Percentiles rank a stretch among this genome's conserved stretches.
These are phyloP conservation scores for Aspergillus sp. DNA, from an alignment of 2,329 filamentous ascomycete species.

Conservation along the genomic window DNA sequence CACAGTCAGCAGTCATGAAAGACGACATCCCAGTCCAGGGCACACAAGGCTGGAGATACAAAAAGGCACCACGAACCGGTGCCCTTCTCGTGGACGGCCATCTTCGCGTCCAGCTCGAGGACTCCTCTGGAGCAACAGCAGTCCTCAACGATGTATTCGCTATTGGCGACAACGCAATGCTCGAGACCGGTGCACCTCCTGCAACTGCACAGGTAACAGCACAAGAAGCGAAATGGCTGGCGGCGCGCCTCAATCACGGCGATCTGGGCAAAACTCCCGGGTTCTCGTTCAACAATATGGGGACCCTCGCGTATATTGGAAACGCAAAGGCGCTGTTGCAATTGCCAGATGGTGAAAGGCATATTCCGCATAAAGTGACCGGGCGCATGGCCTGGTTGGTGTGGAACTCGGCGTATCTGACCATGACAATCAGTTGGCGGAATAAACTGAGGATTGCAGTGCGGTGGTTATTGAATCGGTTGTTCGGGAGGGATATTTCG, in stretches of 20 bases:
- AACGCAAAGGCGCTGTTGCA: constrained; percentile 63
- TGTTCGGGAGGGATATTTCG: constrained; percentile 51
- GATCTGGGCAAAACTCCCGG: constrained; percentile 39
- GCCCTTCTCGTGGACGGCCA: constrained; percentile 61
- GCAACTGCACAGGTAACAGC: constrained; percentile 64
- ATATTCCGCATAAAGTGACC: constrained; percentile 43
- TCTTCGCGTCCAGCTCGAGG: constrained; percentile 59
- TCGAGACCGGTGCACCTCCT: constrained; percentile 57
- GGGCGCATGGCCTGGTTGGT: constrained; percentile 48
- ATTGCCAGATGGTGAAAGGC: constrained; percentile 38
- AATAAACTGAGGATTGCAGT: constrained; percentile 48
- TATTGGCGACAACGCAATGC: constrained; percentile 61
- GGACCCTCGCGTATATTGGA: constrained; percentile 64
- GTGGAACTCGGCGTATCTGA: constrained; percentile 51
- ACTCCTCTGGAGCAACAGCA: constrained; percentile 39
- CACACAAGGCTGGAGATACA: constrained; percentile 52
- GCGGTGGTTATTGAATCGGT: constrained; percentile 47
- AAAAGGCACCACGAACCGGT: constrained; percentile 52
- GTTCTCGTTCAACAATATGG: constrained; percentile 62
- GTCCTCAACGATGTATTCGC: constrained; percentile 59
- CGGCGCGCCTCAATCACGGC: constrained; percentile 57
- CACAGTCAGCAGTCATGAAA: constrained; percentile 34
- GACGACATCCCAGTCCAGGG: constrained; percentile 14
- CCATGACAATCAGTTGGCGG: constrained; percentile 53
- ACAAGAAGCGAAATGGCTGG: constrained; percentile 64